phyloP scores from a whole-genome alignment of 192 early-diverging fungal species.

The Kickxella alabastrina region DNA sequence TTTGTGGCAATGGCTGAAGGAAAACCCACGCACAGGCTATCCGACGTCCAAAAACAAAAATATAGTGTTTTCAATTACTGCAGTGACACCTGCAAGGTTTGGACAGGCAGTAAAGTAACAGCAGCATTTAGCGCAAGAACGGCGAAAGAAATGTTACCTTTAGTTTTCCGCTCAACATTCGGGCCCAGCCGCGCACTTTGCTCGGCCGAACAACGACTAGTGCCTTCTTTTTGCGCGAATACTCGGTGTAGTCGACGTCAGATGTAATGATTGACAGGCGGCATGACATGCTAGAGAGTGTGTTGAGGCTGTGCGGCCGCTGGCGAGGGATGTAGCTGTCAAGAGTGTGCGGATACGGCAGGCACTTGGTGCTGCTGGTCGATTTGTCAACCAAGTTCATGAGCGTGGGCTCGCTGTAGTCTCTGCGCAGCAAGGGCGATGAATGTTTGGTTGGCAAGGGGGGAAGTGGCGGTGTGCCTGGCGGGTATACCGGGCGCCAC shows the following conservation, averaged over 20 bases:
- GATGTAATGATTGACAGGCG: constrained; percentile 41
- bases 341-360: constrained; percentile 37
- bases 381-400: constrained; percentile 11
- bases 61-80: no score
- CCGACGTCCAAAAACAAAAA: no score
- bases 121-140: no score
- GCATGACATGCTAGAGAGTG: constrained; percentile 17
- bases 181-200: constrained; percentile 39
- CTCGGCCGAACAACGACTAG: constrained; percentile 36
- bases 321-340: constrained; percentile 31
- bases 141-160: no score
- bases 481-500: background rate
- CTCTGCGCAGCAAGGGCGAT: constrained; percentile 19
- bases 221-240: constrained; percentile 35
- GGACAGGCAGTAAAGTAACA: no score
- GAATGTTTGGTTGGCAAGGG: background rate
- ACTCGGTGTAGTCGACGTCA: constrained; percentile 37
- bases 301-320: constrained; percentile 28
- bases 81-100: no score
- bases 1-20: no score
- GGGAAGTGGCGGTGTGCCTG: constrained; percentile 4
- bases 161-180: constrained; percentile 30
- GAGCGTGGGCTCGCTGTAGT: constrained; percentile 23
- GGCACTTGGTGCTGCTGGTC: constrained; percentile 9
- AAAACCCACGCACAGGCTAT: no score